Base-by-base conservation (phyloP, 768 basidiomycete genomes). In the Tulasnella sp. region DNA sequence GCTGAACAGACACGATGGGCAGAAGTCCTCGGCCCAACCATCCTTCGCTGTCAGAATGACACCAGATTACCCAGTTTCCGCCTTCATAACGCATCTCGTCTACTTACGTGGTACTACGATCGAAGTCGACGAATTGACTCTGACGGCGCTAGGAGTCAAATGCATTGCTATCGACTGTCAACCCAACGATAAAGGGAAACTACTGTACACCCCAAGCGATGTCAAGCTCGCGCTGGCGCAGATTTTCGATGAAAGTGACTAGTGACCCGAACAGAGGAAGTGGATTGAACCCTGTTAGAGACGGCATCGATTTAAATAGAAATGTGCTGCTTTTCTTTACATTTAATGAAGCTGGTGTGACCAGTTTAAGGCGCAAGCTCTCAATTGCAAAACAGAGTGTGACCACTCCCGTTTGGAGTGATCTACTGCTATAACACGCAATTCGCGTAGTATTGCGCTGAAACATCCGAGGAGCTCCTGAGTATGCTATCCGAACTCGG, bases 1-100 rank as follows among this genome's bases (percentile, higher is more conserved):
- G 14, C 15, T 58, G 4, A 73, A 45, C 49, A 39, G 40, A 31
- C 72, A 73, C 22, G 40, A 58, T 37, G 34, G 42, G 40, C 37
- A 37, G 17, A 70, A 70, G 36, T 70, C 69, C 36, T 38, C 36
- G 8, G 12, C 12, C n/a, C 69, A 22, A 22, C 17, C 40, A 14
- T 70, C 69, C 15, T 14, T 25, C 11, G 5, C 25, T 7, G 36
- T n/a, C 19, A 4, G 17, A 25, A 70, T 15, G 37, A 22, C 40
- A 15, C 39, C 54, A 68, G 70, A 71, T 37, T 93, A 92, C 80
- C 93, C 93, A 6, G 83, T 89, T 6, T 91, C 91, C 22, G 91
- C 92, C 0, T 93, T 95, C 81, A 85, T 97, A 77, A 95, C 93
- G 6, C 94, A 97, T 82, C 82, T 97, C 36, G 88, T 96, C 4